Base-by-base conservation (phyloP, 495 filamentous ascomycete species). In the Aspergillus mulundensis region DNA sequence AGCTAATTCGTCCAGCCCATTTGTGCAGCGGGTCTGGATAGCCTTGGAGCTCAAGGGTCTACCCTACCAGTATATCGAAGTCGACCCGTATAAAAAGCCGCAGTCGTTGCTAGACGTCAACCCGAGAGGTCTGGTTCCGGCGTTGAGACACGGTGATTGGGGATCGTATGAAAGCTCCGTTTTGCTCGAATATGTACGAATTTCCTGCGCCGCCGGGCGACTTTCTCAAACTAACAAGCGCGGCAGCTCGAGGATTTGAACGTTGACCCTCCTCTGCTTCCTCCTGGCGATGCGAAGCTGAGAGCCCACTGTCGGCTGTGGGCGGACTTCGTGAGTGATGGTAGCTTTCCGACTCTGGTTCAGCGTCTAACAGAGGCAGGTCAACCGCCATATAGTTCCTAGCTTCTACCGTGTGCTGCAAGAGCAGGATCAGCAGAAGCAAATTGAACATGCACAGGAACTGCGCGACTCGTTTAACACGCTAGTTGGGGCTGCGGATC, bases 11-110 rank as follows among this genome's bases (percentile, higher is more conserved):
- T 32, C 21, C 51, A 84, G 81, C 65, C 85, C 86, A 5, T 96
- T 96, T 69, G 91, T 94, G 1, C 92, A 97, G 71, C 86, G 93
- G 12, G 90, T 96, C 18, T 97, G 93, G 93, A 95, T 97, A 59
- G 86, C 93, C 7, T 77, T 97, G n/a, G 91, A 97, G 69, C 72
- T 84, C 48, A 96, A 96, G 67, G 79, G 83, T 5, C 77, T 95
- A 40, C 76, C 77, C 19, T 97, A 97, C 62, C 89, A 96, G 65
- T 97, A 97, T 67, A 86, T 92, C 58, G 93, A 96, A 68, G 86
- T 91, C 24, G 89, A 96, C 64, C 91, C 91, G 3, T 95, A 92
- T 62, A 79, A 87, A 58, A 93, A 93, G 62, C 89, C 90, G 15
- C 79, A 84, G 50, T 81, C 81, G 15, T 70, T 96, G 34, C 77